phyloP scores from a whole-genome alignment of 768 basidiomycete genomes.

The Mycena sanguinolenta region DNA sequence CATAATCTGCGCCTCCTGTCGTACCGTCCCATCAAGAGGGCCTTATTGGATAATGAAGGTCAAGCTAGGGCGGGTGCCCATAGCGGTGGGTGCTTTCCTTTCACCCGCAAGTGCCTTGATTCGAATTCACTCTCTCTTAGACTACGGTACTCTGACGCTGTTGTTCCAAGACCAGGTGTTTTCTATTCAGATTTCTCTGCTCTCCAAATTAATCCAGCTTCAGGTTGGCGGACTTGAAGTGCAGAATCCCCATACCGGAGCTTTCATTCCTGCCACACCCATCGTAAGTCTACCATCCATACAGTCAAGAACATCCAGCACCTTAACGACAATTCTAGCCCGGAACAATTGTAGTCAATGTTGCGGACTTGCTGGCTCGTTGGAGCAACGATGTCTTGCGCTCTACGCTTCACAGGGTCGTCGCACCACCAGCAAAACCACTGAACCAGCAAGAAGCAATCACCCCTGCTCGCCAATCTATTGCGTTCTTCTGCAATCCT shows the following conservation, averaged over 20 bases:
- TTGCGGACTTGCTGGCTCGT: constrained; percentile 83
- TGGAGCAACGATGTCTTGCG: constrained; percentile 88
- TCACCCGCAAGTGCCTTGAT: background rate
- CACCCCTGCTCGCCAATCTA: constrained; percentile 79
- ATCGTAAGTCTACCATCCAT: constrained; percentile 64
- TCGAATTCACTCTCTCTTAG: constrained; percentile 47
- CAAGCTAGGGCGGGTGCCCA: constrained; percentile 89
- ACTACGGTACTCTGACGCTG: constrained; percentile 86
- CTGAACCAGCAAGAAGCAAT: constrained; percentile 64
- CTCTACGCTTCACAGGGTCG: constrained; percentile 87
- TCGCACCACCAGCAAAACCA: constrained; percentile 72
- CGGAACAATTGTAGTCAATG: constrained; percentile 86
- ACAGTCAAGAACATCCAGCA: background rate
- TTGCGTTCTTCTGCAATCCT: constrained; percentile 91
- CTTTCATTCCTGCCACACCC: constrained; percentile 80
- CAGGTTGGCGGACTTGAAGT: constrained; percentile 87
- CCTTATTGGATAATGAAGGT: constrained; percentile 69
- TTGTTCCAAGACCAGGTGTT: constrained; percentile 83
- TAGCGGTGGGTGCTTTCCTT: constrained; percentile 60
- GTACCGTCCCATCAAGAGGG: constrained; percentile 81
- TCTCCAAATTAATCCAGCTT: constrained; percentile 7
- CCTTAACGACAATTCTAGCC: constrained; percentile 59
- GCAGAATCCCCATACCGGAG: constrained; percentile 81
- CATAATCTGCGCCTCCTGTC: constrained; percentile 87
- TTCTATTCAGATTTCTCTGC: background rate